A percentile compares a stretch with the other conserved stretches of the same genome.
phyloP scores from a whole-genome alignment of 192 early-diverging fungal genomes.

The Lobosporangium transversale region DNA sequence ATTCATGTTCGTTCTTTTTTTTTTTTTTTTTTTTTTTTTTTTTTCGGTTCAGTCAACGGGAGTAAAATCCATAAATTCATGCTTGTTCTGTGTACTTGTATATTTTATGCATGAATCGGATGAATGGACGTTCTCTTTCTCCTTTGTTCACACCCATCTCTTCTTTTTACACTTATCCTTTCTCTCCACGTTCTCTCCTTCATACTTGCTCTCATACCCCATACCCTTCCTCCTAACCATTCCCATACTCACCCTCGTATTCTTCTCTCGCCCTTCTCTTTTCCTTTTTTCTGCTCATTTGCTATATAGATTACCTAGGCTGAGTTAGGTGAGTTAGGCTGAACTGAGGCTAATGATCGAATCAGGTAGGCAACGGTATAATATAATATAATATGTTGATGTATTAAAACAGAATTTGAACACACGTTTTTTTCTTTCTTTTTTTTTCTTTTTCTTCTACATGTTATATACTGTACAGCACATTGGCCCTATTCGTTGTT shows the following conservation, averaged over 20 bases:
- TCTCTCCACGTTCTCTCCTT: background rate
- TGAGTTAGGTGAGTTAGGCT: background rate
- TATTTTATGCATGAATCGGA: background rate
- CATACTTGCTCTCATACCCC: background rate
- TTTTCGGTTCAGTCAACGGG: too few species aligned
- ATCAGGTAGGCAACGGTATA: background rate
- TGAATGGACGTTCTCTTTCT: background rate
- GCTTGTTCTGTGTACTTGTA: background rate
- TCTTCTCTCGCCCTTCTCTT: background rate
- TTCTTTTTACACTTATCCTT: background rate
- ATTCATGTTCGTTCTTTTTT: background rate
- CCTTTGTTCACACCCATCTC: background rate
- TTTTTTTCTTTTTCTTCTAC: background rate
- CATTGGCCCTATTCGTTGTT: background rate
- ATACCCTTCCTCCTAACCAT: background rate
- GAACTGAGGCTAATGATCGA: background rate
- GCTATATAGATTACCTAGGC: background rate
- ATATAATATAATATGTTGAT: background rate
- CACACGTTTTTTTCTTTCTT: too few species aligned
- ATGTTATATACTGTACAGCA: background rate
- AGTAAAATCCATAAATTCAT: background rate
- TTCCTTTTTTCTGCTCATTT: background rate
- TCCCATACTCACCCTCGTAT: background rate
- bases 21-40: slow-evolving; percentile 10
- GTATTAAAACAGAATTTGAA: too few species aligned